These are phyloP conservation scores for Dentipellis sp. DNA, from an alignment of 768 basidiomycete species.

Conservation along the genomic window DNA sequence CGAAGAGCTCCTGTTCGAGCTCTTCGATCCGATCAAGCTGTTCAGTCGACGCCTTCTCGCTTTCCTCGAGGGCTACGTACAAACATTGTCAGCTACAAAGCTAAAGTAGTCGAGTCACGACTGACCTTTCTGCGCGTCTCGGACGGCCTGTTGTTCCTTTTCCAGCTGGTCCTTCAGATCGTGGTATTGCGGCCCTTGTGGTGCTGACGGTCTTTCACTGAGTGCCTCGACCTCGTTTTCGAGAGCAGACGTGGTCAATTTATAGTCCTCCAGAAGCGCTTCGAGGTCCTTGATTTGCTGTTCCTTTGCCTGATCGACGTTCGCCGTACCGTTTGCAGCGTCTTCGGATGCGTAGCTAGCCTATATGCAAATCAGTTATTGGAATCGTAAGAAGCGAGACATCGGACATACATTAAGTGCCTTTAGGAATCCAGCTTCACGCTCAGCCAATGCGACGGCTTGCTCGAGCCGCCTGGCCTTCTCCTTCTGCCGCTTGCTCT, in stretches of 20 bases:
- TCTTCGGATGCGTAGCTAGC: slow-evolving; percentile 60
- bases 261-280: slow-evolving; percentile 44
- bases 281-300: slow-evolving; percentile 48
- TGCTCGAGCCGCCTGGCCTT: slow-evolving; percentile 29
- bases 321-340: slow-evolving; percentile 21
- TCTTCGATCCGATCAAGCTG: slow-evolving; percentile 49
- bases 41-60: slow-evolving; percentile 24
- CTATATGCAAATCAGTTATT: slow-evolving; percentile 22
- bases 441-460: slow-evolving; percentile 35
- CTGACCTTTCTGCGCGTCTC: slow-evolving; percentile 33
- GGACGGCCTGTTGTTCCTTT: slow-evolving; percentile 21
- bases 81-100: neutral
- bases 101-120: neutral
- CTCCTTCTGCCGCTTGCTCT: slow-evolving; percentile 32
- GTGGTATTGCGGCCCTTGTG: slow-evolving; percentile 19
- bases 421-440: slow-evolving; percentile 59
- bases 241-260: slow-evolving; percentile 35
- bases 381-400: neutral
- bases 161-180: slow-evolving; percentile 32
- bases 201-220: slow-evolving; percentile 24
- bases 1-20: slow-evolving; percentile 74
- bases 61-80: slow-evolving; percentile 34
- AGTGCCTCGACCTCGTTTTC: slow-evolving; percentile 39
- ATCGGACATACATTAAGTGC: slow-evolving; percentile 48
- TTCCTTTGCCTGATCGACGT: slow-evolving; percentile 27